Percentiles rank a stretch among this genome's conserved stretches.
These are phyloP conservation scores for Radiomyces spectabilis DNA, from an alignment of 192 early-diverging fungal genomes.

Conservation along the genomic window DNA sequence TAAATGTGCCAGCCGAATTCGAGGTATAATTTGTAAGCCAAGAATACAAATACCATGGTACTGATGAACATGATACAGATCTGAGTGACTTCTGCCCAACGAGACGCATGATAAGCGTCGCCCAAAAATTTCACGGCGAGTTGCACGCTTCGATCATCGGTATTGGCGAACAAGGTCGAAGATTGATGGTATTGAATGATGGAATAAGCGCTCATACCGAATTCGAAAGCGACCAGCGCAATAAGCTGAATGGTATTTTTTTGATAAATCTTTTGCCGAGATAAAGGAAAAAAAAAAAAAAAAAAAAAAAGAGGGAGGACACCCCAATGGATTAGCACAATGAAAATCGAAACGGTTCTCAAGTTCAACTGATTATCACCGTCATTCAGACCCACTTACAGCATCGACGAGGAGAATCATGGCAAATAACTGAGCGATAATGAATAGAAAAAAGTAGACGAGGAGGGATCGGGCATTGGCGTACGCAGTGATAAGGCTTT, in stretches of 20 bases:
- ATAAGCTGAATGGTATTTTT: constrained; percentile 93
- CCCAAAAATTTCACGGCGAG: constrained; percentile 5
- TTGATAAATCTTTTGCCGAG: constrained; percentile 75
- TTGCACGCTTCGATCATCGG: constrained; percentile 7
- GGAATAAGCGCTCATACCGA: constrained; percentile 56
- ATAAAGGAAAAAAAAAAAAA: too few relatives aligned
- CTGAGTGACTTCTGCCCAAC: constrained; percentile 47
- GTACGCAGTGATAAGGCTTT: constrained; percentile 13
- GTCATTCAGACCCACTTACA: too few relatives aligned
- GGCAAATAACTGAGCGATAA: constrained; percentile 79
- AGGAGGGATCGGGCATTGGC: constrained; percentile 49
- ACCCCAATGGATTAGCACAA: too few relatives aligned
- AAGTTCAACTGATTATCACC: too few relatives aligned
- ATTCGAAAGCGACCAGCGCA: constrained; percentile 61
- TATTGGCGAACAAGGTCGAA: constrained; percentile 19
- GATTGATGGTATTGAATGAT: constrained; percentile 59
- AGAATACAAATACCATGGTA: constrained; percentile 32
- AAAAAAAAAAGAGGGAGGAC: too few relatives aligned
- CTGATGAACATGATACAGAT: constrained; percentile 48
- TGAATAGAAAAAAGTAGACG: constrained; percentile 85
- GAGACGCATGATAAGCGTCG: constrained; percentile 8
- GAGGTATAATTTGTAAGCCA: constrained; percentile 63
- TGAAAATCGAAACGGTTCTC: too few relatives aligned
- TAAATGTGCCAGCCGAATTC: constrained; percentile 81
- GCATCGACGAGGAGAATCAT: constrained; percentile 81